Evolutionary conservation across 1,284 basidiomycete genomes (phyloP), one percentile per base, ranked within the genome.

Genomic region (Tremellales sp.): DNA sequence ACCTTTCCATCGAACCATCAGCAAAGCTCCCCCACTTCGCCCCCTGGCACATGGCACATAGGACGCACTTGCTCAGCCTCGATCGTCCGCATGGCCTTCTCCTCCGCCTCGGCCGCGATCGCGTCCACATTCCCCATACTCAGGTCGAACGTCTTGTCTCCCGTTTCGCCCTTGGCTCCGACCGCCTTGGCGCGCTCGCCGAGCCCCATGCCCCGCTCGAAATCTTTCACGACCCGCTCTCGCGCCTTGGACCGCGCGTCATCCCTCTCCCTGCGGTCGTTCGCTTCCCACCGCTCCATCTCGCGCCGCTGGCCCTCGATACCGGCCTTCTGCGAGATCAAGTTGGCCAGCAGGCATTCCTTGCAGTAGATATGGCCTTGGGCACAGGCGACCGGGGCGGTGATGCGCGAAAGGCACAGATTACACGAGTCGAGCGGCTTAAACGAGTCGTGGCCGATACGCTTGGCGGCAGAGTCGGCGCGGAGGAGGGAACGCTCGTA

Each of bases 391-490:
- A 91, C 76, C 0, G 91, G 87, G 43, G 88, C 84, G 38, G 84
- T 73, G 4, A 87, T 88, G 41, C 78, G 77, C 48, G 87, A 83
- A 25, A 94, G 74, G 65, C 91, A 94, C 14, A 93, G 79, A 28
- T 85, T 79, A 65, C 90, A 95, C 8, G 86, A 81, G 68, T 93
- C 87, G 66, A 91, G 88, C 27, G 79, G 79, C 34, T 88, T 81
- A 86, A 94, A 89, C 4, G 86, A 88, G 70, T 94, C 90, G 65
- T 86, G 83, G 33, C 89, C 89, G 66, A 94, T 73, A 40, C 89
- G 83, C 81, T 89, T 84, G 6, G 69, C 58, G 8, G 54, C 59
- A 26, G 50, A 54, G 27, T 61, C 58, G 38, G 63, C 61, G 14
- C 65, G 63, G 4, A 72, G 63, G 10, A 66, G 63, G 7, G 65